Conservation (phyloP, 2,329 filamentous ascomycete genomes). For the Hirsutella minnesotensis region DNA sequence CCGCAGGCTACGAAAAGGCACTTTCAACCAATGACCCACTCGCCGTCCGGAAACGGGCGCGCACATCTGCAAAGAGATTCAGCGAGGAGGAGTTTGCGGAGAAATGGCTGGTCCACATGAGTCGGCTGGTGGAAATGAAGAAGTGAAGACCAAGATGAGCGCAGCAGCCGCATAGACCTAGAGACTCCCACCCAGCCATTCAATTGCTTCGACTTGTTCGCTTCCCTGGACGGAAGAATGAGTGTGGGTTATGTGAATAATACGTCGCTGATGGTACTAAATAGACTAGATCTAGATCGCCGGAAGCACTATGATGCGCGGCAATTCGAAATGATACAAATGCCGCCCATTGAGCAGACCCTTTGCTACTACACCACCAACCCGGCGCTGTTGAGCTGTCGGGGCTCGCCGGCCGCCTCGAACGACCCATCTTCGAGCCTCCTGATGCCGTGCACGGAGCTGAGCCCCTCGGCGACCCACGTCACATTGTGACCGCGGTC, state of each 20-base stretch:
- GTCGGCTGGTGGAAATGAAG: conserved; percentile 48
- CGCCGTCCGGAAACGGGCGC: conserved; percentile 63
- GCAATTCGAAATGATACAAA: too few relatives aligned
- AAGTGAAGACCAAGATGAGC: conserved; percentile 10
- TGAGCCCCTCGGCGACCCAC: conserved; percentile 51
- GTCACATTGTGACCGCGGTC: conserved; percentile 59
- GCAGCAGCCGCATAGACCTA: conserved; percentile 17
- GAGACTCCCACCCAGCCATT: conserved; percentile 19
- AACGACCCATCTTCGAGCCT: conserved; percentile 54
- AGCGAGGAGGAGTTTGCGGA: conserved; percentile 75
- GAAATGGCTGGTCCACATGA: conserved; percentile 68
- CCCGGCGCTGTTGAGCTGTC: conserved; percentile 60
- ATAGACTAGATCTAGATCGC: too few relatives aligned
- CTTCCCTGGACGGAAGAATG: too few relatives aligned
- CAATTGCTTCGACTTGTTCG: too few relatives aligned
- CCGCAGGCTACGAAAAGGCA: conserved; percentile 66
- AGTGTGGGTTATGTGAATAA: too few relatives aligned
- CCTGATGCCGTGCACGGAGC: conserved; percentile 60
- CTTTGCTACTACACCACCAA: conserved; percentile 28
- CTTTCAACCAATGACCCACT: conserved; percentile 60
- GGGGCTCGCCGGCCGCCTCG: conserved; percentile 65
- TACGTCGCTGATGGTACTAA: too few relatives aligned
- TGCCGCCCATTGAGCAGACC: not conserved
- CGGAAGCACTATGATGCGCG: too few relatives aligned
- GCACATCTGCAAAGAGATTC: conserved; percentile 71